Evolutionary conservation across 768 basidiomycete species (phyloP).

Genomic region (Pulveroboletus sp.): DNA sequence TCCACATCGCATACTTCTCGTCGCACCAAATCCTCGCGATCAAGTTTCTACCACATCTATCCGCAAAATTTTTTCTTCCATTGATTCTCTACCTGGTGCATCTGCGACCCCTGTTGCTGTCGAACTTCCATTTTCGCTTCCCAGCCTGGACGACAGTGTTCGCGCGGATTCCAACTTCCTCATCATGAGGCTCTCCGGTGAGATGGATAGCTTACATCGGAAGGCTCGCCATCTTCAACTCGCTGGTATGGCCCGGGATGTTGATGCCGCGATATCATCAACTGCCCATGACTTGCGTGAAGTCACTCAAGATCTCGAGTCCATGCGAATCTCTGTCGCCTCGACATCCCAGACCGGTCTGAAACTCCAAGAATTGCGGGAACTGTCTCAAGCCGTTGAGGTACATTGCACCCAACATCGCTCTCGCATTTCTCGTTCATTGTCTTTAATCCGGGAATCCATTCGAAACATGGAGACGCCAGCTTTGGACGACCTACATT

Average conservation of each 20-base stretch:
- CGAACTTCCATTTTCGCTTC: slow-evolving; percentile 53
- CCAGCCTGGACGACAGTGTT: slow-evolving; percentile 59
- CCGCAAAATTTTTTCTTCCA: slow-evolving; percentile 36
- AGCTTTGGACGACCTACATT: slow-evolving; percentile 38
- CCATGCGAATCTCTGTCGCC: slow-evolving; percentile 36
- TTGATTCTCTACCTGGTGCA: slow-evolving; percentile 32
- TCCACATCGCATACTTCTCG: slow-evolving; percentile 52
- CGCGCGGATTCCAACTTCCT: slow-evolving; percentile 68
- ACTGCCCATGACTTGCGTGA: slow-evolving; percentile 37
- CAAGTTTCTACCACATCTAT: slow-evolving; percentile 19
- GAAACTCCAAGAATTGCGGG: slow-evolving; percentile 34
- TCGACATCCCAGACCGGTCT: slow-evolving; percentile 25
- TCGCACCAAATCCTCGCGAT: slow-evolving; percentile 34
- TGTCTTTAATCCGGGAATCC: slow-evolving; percentile 52
- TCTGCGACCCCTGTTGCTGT: slow-evolving; percentile 31
- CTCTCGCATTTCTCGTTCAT: slow-evolving; percentile 40
- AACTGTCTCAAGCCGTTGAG: slow-evolving; percentile 37
- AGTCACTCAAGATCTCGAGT: slow-evolving; percentile 38
- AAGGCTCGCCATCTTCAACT: slow-evolving; percentile 48
- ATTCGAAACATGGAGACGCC: slow-evolving; percentile 55
- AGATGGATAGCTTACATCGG: slow-evolving; percentile 45
- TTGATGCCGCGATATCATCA: slow-evolving; percentile 42
- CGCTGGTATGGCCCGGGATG: slow-evolving; percentile 49
- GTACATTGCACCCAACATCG: slow-evolving; percentile 32
- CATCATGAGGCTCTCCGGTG: slow-evolving; percentile 58